Evolutionary conservation across 805 yeast species (phyloP).

Genomic region (Yamadazyma sp.): DNA sequence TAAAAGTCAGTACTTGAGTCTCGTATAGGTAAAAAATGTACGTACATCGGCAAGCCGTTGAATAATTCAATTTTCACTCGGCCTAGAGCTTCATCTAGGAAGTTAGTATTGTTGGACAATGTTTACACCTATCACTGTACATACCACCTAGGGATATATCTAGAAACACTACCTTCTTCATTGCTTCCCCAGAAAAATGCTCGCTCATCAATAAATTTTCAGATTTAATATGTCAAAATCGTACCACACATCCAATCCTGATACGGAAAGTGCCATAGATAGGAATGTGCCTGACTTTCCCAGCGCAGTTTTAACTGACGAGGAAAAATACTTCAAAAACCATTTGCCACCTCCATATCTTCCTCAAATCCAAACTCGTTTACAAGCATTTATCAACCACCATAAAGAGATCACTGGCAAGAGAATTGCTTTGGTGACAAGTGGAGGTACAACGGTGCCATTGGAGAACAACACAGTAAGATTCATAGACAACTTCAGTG

Average conservation of each 20-base stretch:
- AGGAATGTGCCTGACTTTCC: slow-evolving; percentile 73
- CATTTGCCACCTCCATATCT: slow-evolving; percentile 77
- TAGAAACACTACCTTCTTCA: slow-evolving; percentile 42
- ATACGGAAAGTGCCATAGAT: slow-evolving; percentile 73
- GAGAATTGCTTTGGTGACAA: slow-evolving; percentile 78
- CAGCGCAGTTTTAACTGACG: slow-evolving; percentile 70
- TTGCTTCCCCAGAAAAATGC: slow-evolving; percentile 23
- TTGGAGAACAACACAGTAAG: slow-evolving; percentile 95
- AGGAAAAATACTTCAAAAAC: slow-evolving; percentile 69
- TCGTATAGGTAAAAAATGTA: not conserved
- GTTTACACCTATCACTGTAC: slow-evolving; percentile 15
- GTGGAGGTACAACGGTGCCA: slow-evolving; percentile 98
- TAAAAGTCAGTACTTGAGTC: slow-evolving; percentile 7
- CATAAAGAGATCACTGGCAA: slow-evolving; percentile 46
- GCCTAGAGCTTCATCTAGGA: slow-evolving; percentile 17
- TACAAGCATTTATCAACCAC: slow-evolving; percentile 57
- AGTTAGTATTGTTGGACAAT: too few species aligned
- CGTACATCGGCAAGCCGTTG: slow-evolving; percentile 23
- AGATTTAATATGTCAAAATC: slow-evolving; percentile 11
- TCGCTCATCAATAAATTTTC: slow-evolving; percentile 8
- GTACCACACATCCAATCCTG: slow-evolving; percentile 65
- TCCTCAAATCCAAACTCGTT: slow-evolving; percentile 55
- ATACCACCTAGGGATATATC: slow-evolving; percentile 34
- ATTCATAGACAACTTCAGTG: slow-evolving; percentile 94
- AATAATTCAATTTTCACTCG: slow-evolving; percentile 46